A percentile compares a stretch with the other conserved stretches of the same genome.
These are phyloP conservation scores for Termitomyces sp. DNA, from an alignment of 1,284 basidiomycete species.

Conservation along the genomic window DNA sequence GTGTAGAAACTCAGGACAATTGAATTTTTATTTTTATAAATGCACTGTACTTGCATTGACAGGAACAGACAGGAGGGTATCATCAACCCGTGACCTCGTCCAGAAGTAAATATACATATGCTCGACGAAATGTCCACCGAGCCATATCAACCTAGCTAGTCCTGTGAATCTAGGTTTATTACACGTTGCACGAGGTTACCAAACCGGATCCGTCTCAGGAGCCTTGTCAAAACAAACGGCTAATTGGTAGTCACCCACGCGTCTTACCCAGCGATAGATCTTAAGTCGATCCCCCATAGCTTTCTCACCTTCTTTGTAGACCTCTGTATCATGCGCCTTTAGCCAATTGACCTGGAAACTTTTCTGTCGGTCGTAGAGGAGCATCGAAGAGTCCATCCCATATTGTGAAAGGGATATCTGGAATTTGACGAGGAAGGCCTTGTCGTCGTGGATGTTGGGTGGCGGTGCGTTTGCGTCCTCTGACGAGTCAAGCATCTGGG, in stretches of 20 bases:
- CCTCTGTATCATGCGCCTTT: conserved; percentile 16
- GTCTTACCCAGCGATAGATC: conserved; percentile 29
- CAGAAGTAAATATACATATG: neutral
- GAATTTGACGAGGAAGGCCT: conserved; percentile 37
- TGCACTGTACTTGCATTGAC: neutral
- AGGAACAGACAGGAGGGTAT: neutral
- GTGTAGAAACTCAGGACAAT: conserved; percentile 19
- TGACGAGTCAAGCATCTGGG: neutral
- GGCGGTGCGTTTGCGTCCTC: conserved; percentile 14
- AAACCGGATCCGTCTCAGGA: conserved; percentile 24
- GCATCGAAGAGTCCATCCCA: conserved; percentile 20
- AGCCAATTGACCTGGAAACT: conserved; percentile 30
- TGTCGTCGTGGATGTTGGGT: conserved; percentile 30
- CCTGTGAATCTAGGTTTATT: neutral
- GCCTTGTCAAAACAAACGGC: conserved; percentile 28
- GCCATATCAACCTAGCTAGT: neutral
- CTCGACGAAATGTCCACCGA: neutral
- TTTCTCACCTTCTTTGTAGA: conserved; percentile 20
- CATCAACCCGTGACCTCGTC: neutral
- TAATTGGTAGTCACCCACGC: conserved; percentile 25
- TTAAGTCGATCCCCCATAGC: conserved; percentile 22
- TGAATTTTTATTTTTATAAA: neutral
- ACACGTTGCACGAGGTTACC: conserved; percentile 19
- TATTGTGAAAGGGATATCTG: conserved; percentile 22
- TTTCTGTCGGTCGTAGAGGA: conserved; percentile 37